Evolutionary conservation across 345 rosid genomes (phyloP), one percentile per base, ranked within the genome.

Genomic region (Arabidopsis suecica): DNA sequence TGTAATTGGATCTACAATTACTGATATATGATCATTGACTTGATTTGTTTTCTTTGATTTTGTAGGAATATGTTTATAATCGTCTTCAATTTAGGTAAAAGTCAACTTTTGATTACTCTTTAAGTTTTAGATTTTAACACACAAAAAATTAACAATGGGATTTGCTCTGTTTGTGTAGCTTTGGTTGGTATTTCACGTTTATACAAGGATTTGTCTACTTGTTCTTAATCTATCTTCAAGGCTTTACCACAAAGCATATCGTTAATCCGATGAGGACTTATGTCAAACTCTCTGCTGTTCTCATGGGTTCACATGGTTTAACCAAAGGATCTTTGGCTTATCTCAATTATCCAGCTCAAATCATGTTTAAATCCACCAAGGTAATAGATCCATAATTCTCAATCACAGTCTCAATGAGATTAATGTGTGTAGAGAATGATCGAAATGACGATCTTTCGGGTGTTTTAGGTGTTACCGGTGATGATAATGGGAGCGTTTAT

Each of bases 281-380:
- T 71, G 90, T 85, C 55, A 95, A 90, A 73, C 96, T 95, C 74
- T 92, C 97, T 71, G 99, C 97, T n/a, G 99, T 92, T 72, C 87
- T 95, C 44, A 92, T 95, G 97, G 97, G 96, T 57, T 95, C 99
- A 40, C 96, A 90, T 80, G 99, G 99, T 7, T 80, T 95, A 55
- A 95, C 99, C 32, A 95, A 95, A 77, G 96, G 99, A 12, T 95
- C 99, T 42, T 75, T 95, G 76, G 99, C 99, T 73, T 95, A 85
- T 69, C 99, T 95, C 38, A 95, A 95, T 70, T 95, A 95, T 76
- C 98, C 98, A 28, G 98, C 98, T 13, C 98, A 94, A 77, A 88
- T 94, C 77, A 94, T 94, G 97, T 94, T 95, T 78, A 95, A 95
- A 80, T 95, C 99, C 84, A 95, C 99, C 73, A 92, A 95, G 96